Evolutionary conservation across 2,329 filamentous ascomycete species (phyloP).

Genomic region (Exophiala sideris): DNA sequence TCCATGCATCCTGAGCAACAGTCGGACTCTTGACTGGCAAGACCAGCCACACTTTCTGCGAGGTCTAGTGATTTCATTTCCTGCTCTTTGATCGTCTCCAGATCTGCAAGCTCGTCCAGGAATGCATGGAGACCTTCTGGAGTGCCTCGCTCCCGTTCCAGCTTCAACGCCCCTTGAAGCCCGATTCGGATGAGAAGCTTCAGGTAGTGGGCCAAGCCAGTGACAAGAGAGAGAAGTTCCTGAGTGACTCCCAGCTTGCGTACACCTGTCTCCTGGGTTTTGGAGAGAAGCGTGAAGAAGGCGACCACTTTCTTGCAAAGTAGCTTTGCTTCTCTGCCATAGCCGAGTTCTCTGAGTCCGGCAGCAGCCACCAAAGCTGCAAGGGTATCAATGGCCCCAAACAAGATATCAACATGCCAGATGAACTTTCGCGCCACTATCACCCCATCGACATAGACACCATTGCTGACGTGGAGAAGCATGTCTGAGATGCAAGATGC

Average conservation of each 20-base stretch:
- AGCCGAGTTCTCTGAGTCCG: conserved; percentile 80
- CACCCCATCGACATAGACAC: conserved; percentile 90
- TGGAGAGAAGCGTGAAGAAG: conserved; percentile 92
- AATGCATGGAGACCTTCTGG: conserved; percentile 77
- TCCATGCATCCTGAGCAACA: conserved; percentile 78
- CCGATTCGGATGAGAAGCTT: conserved; percentile 97
- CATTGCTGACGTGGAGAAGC: conserved; percentile 97
- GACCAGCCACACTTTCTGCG: conserved; percentile 60
- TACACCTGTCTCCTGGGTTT: conserved; percentile 87
- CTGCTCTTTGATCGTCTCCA: conserved; percentile 72
- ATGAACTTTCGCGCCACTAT: conserved; percentile 96
- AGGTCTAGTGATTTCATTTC: conserved; percentile 64
- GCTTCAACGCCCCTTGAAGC: conserved; percentile 83
- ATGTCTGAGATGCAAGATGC: conserved; percentile 98
- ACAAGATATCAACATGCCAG: conserved; percentile 89
- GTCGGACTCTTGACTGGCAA: conserved; percentile 75
- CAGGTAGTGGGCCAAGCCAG: conserved; percentile 91
- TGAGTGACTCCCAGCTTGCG: conserved; percentile 93
- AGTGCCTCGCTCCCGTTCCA: conserved; percentile 77
- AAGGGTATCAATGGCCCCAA: conserved; percentile 80
- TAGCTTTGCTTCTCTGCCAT: conserved; percentile 92
- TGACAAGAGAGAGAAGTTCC: conserved; percentile 95
- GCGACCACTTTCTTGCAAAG: conserved; percentile 99
- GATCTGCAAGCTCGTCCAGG: conserved; percentile 74
- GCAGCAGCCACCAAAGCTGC: conserved; percentile 67